Evolutionary conservation across 2,329 filamentous ascomycete species (phyloP).

Genomic region (Rhynchosporium secalis): DNA sequence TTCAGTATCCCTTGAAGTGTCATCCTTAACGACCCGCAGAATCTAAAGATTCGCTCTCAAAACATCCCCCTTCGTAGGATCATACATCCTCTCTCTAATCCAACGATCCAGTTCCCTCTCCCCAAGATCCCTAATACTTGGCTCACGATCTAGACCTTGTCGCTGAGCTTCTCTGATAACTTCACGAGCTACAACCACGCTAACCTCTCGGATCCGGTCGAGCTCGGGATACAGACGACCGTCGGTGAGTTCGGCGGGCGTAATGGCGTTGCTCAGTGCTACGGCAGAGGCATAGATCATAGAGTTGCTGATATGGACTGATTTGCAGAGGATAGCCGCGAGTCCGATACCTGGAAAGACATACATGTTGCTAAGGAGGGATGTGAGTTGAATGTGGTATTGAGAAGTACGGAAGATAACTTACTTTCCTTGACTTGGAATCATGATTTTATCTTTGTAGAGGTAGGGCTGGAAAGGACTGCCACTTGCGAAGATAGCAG

Average conservation of each 20-base stretch:
- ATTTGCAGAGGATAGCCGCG: constrained; percentile 70
- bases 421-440: constrained; percentile 50
- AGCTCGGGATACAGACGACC: constrained; percentile 75
- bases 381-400: not conserved
- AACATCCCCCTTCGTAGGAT: constrained; percentile 45
- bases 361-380: constrained; percentile 69
- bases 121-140: constrained; percentile 56
- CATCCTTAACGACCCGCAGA: not conserved
- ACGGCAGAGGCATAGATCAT: constrained; percentile 77
- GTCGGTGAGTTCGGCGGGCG: constrained; percentile 57
- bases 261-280: constrained; percentile 66
- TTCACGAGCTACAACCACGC: constrained; percentile 71
- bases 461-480: constrained; percentile 77
- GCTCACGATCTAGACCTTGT: constrained; percentile 65
- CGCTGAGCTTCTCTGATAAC: constrained; percentile 71
- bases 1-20: not conserved
- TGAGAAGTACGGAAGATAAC: constrained; percentile 10
- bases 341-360: constrained; percentile 86
- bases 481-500: constrained; percentile 77
- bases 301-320: constrained; percentile 52
- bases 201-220: constrained; percentile 70
- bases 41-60: constrained; percentile 5
- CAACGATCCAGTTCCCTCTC: constrained; percentile 56
- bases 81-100: constrained; percentile 77
- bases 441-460: constrained; percentile 50